Evolutionary conservation across 495 filamentous ascomycete species (phyloP).

Genomic region (Penicillium chermesinum): DNA sequence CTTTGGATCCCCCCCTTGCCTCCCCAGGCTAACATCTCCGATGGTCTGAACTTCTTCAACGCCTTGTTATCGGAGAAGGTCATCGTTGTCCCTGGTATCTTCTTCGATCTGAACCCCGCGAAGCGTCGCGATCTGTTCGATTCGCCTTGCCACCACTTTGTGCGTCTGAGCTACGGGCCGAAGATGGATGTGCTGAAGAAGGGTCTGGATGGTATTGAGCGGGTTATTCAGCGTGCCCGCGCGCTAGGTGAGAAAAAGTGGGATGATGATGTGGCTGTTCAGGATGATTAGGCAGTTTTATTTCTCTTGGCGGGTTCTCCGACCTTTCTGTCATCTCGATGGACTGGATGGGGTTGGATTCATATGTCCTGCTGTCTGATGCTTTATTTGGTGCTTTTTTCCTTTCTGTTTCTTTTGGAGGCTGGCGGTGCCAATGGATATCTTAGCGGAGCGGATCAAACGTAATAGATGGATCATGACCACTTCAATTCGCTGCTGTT

Average conservation of each 20-base stretch:
- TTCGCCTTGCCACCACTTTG: slow-evolving; percentile 92
- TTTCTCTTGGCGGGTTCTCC: neutral
- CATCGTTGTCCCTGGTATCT: slow-evolving; percentile 91
- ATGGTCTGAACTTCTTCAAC: slow-evolving; percentile 95
- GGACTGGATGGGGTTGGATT: neutral
- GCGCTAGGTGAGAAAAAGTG: slow-evolving; percentile 25
- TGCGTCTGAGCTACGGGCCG: slow-evolving; percentile 86
- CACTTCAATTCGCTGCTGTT: too few species aligned
- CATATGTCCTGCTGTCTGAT: too few species aligned
- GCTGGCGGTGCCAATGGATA: too few species aligned
- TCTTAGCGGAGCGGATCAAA: too few species aligned
- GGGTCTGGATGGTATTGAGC: slow-evolving; percentile 86
- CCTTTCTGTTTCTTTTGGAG: too few species aligned
- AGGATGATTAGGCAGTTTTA: slow-evolving; percentile 32
- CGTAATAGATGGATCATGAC: too few species aligned
- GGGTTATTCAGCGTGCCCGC: slow-evolving; percentile 51
- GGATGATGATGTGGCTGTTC: slow-evolving; percentile 40
- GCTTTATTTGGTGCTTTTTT: too few species aligned
- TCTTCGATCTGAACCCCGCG: slow-evolving; percentile 80
- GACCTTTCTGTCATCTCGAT: neutral
- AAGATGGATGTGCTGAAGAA: slow-evolving; percentile 79
- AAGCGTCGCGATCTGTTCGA: slow-evolving; percentile 88
- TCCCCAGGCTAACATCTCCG: slow-evolving; percentile 60
- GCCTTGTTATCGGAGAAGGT: slow-evolving; percentile 87
- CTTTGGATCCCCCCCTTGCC: slow-evolving; percentile 38